These are phyloP conservation scores for Rhizophagus prolifer DNA, from an alignment of 192 early-diverging fungal species.

Conservation along the genomic window DNA sequence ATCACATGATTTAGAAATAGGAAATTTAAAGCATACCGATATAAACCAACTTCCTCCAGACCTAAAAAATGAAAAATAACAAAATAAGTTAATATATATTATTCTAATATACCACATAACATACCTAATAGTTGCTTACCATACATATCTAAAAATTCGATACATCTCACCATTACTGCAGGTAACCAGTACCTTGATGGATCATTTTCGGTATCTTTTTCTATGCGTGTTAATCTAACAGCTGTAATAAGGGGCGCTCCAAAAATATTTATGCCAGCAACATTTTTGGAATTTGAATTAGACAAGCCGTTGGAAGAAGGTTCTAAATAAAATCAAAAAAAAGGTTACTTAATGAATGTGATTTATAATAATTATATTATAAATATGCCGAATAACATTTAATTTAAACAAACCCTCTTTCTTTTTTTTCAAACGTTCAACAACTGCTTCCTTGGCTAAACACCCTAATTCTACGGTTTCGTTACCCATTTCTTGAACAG, in stretches of 20 bases:
- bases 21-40: conserved; percentile 1
- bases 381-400: too few relatives aligned
- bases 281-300: background rate
- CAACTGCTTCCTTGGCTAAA: conserved; percentile 24
- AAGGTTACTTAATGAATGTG: background rate
- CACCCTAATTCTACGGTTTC: conserved; percentile 7
- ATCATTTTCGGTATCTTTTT: conserved; percentile 27
- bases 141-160: conserved; percentile 28
- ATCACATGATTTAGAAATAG: background rate
- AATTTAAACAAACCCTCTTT: conserved; percentile 17
- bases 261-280: conserved; percentile 14
- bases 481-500: conserved; percentile 1
- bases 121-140: background rate
- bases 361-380: too few relatives aligned
- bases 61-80: background rate
- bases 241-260: conserved; percentile 4
- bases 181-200: conserved; percentile 25
- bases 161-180: conserved; percentile 15
- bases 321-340: conserved; percentile 9
- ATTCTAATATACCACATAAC: too few relatives aligned
- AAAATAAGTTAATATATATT: background rate
- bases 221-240: conserved; percentile 18
- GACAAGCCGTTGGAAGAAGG: background rate
- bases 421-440: conserved; percentile 23
- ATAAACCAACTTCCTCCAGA: conserved; percentile 16